Conservation (phyloP, 2,329 filamentous ascomycete genomes). For the Cadophora sp. region DNA sequence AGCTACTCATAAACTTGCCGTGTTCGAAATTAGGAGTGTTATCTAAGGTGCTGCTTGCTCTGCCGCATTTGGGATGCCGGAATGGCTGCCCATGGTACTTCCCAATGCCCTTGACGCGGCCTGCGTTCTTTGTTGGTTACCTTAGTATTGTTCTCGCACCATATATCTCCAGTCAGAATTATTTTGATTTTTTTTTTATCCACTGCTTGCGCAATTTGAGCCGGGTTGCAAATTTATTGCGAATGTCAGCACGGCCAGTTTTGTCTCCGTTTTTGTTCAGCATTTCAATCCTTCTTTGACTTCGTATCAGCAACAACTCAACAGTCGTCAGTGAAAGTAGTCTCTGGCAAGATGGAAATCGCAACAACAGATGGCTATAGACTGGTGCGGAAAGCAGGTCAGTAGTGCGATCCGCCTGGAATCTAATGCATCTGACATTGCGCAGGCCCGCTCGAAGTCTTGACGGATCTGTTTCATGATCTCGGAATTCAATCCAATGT, state of each 20-base stretch:
- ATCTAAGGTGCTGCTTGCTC: neutral
- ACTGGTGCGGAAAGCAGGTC: conserved; percentile 26
- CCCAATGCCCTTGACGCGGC: neutral
- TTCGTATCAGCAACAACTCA: neutral
- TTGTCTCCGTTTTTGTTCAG: neutral
- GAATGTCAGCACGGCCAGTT: conserved; percentile 1
- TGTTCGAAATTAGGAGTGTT: neutral
- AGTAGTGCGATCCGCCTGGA: neutral
- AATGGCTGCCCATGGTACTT: neutral
- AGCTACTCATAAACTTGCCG: neutral
- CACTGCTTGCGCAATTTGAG: too few relatives aligned
- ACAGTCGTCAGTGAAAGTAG: too few relatives aligned
- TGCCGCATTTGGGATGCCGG: neutral
- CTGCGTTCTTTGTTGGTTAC: neutral
- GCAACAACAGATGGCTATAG: neutral
- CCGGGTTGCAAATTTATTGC: neutral
- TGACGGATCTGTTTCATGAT: conserved; percentile 27
- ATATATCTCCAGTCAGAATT: neutral
- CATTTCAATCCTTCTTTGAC: neutral
- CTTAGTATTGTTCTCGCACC: neutral
- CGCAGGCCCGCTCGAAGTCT: conserved; percentile 23
- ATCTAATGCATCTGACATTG: neutral
- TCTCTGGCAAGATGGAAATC: neutral
- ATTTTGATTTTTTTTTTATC: neutral
- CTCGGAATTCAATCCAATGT: conserved; percentile 32